phyloP scores from a whole-genome alignment of 2,329 filamentous ascomycete species.

The Cladosporium sp. region DNA sequence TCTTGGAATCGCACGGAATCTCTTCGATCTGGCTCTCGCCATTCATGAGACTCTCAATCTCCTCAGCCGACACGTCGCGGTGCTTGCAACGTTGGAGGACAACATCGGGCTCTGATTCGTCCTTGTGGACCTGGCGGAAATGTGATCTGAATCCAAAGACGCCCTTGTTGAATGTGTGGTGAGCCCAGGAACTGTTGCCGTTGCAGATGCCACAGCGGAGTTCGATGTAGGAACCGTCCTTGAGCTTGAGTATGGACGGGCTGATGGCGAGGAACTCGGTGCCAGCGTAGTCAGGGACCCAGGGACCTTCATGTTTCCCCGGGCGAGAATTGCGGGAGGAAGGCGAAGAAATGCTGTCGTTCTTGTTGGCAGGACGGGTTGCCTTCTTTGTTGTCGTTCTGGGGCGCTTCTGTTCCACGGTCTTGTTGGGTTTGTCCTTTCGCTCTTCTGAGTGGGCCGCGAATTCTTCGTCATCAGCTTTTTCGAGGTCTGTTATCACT shows the following conservation, averaged over 20 bases:
- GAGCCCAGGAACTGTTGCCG: neutral
- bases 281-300: neutral
- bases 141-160: neutral
- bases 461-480: neutral
- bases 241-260: neutral
- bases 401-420: too few relatives aligned
- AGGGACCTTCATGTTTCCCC: neutral
- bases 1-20: neutral
- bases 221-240: conserved; percentile 4
- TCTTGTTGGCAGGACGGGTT: neutral
- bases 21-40: neutral
- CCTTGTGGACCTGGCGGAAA: neutral
- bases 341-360: neutral
- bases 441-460: too few relatives aligned
- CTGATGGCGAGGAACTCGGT: neutral
- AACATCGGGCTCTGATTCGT: neutral
- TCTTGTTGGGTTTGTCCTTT: too few relatives aligned
- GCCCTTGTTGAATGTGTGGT: neutral
- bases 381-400: too few relatives aligned
- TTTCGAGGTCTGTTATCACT: neutral
- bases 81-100: neutral
- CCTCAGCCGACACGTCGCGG: neutral
- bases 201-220: neutral
- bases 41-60: neutral
- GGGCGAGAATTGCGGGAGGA: neutral